These are phyloP conservation scores for Carex kokanica DNA, from an alignment of 176 grass and related monocot species.

Conservation along the genomic window DNA sequence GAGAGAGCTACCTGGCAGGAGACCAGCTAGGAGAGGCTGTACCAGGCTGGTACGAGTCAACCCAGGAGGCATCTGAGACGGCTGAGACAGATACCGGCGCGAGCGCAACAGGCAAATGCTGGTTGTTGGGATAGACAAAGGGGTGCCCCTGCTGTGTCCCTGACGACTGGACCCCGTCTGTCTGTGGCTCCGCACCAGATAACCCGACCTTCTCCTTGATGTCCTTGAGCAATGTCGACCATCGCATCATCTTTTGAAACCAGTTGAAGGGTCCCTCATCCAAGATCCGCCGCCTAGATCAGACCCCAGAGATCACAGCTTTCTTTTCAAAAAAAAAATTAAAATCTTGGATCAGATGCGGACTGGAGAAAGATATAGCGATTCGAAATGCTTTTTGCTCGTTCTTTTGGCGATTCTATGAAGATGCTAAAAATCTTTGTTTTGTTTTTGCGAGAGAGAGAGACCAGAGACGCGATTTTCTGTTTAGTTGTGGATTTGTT, in stretches of 20 bases:
- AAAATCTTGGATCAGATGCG: not conserved
- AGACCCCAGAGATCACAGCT: conserved; percentile 46
- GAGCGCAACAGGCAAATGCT: conserved; percentile 46
- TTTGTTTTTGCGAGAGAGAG: not conserved
- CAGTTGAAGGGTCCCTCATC: conserved; percentile 75
- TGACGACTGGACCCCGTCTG: conserved; percentile 27
- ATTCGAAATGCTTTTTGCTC: conserved; percentile 1
- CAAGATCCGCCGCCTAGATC: conserved; percentile 82
- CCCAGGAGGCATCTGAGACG: conserved; percentile 33
- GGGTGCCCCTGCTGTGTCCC: conserved; percentile 25
- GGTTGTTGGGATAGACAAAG: conserved; percentile 23
- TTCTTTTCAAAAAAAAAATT: conserved; percentile 1
- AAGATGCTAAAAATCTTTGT: not conserved
- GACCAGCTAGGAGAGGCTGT: conserved; percentile 51
- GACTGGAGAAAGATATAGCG: not conserved
- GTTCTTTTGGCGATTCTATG: not conserved
- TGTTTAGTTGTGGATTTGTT: conserved; percentile 19
- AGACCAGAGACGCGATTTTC: conserved; percentile 32
- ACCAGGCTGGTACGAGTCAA: conserved; percentile 38
- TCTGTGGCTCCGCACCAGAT: conserved; percentile 41
- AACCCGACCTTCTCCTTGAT: conserved; percentile 78
- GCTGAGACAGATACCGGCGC: conserved; percentile 31
- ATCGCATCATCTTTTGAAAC: conserved; percentile 61
- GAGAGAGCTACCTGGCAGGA: conserved; percentile 44
- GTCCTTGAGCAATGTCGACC: conserved; percentile 98